phyloP scores from a whole-genome alignment of 169 alveolate species.

The Neospora caninum region DNA sequence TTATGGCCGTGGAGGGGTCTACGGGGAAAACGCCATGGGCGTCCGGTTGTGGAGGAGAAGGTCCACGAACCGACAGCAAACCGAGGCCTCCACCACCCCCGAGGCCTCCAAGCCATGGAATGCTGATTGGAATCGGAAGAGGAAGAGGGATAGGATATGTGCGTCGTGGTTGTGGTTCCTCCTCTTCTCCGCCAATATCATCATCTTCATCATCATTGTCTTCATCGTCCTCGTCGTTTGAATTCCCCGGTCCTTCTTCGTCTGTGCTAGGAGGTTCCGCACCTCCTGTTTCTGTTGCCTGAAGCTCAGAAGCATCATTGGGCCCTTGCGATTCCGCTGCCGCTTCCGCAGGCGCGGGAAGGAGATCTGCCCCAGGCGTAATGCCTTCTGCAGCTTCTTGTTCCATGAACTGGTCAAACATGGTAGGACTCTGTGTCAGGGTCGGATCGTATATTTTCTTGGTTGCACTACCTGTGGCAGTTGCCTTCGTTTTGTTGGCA shows the following conservation, averaged over 20 bases:
- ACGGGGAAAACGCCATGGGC: neutral
- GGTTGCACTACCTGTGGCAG: neutral
- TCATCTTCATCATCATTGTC: neutral
- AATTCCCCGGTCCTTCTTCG: neutral
- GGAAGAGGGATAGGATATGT: constrained; percentile 12
- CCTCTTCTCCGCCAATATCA: neutral
- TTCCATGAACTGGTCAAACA: constrained; percentile 8
- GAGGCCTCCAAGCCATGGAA: neutral
- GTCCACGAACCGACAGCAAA: neutral
- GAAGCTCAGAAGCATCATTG: neutral
- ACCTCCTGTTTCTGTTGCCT: neutral
- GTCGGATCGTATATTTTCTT: neutral
- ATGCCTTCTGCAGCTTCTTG: constrained; percentile 28
- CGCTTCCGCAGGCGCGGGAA: neutral
- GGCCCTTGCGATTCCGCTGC: neutral
- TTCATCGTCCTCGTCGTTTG: neutral
- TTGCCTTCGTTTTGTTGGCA: neutral
- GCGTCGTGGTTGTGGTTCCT: neutral
- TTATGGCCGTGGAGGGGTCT: neutral
- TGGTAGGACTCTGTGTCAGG: neutral
- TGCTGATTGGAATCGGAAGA: constrained; percentile 4
- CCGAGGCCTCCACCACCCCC: constrained; percentile 20
- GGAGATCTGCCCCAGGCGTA: constrained; percentile 1
- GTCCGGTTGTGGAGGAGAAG: neutral
- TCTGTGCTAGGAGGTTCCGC: neutral